Base-by-base conservation (phyloP, 768 basidiomycete genomes). In the Lactarius pseudohatsudake region DNA sequence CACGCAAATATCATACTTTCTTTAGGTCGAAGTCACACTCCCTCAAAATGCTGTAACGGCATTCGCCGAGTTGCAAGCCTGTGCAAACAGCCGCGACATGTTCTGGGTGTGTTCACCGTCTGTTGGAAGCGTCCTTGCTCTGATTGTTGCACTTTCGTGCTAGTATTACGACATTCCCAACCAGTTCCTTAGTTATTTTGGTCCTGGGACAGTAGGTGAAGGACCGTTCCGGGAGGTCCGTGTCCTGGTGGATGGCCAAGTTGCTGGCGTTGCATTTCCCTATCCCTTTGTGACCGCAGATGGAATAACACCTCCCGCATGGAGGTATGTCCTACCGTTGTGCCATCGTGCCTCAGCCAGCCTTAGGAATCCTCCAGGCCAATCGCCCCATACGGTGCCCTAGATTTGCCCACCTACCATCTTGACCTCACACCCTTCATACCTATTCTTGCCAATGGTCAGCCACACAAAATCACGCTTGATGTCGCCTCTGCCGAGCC, bases 61-160 rank as follows among this genome's bases (percentile, higher is more conserved):
- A 1, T 89, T 82, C 67, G 89, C 86, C 8, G 90, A 92, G 74
- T 76, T 93, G 3, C 85, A 85, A 68, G 90, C 91, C 18, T 91
- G 79, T 2, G 86, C 88, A 1, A 87, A 85, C 64, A 80, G 79
- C 16, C 75, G 81, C 1, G 88, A 88, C 72, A 91, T 92, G 75
- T 91, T 91, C 72, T 93, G 91, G 91, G 90, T 90, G 69, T 58
- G 79, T 65, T 15, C 13, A 2, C 26, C 18, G 11, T 36, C 45
- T 38, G 64, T 65, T 56, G 4, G 32, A 38, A n/a, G 16, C n/a
- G 11, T 47, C 34, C 16, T 22, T 32, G 2, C 22, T 38, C n/a
- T 40, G 8, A 36, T 22, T 22, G 4, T 18, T 53, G 55, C 15
- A 34, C 43, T 40, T 11, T 30, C 30, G 36, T 38, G 36, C 4